Percentiles rank a stretch among this genome's conserved stretches.
phyloP scores from a whole-genome alignment of 176 grass and related monocot genomes.

The Musa acuminata region DNA sequence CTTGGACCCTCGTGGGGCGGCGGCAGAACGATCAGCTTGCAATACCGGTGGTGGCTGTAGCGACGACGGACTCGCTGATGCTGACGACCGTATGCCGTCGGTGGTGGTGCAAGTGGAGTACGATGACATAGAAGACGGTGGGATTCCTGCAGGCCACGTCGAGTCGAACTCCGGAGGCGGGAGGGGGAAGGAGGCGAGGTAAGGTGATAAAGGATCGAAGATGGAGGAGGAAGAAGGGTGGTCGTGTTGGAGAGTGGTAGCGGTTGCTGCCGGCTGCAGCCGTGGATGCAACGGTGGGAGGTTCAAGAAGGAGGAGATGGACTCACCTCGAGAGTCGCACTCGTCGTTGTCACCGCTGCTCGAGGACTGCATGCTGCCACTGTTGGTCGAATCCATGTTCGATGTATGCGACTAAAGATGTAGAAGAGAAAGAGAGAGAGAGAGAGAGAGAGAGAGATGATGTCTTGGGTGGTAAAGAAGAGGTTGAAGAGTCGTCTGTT shows the following conservation, averaged over 20 bases:
- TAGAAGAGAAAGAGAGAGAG: neutral
- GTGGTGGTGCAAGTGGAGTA: constrained; percentile 15
- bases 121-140: neutral
- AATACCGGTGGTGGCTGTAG: neutral
- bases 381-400: constrained; percentile 73
- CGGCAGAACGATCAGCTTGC: neutral
- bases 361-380: constrained; percentile 69
- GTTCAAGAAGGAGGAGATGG: constrained; percentile 33
- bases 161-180: constrained; percentile 7
- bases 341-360: constrained; percentile 58
- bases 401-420: neutral
- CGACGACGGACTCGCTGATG: neutral
- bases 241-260: neutral
- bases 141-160: constrained; percentile 17
- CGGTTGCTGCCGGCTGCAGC: neutral
- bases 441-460: neutral
- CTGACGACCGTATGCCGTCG: constrained; percentile 2
- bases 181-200: constrained; percentile 17
- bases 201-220: constrained; percentile 29
- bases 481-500: neutral
- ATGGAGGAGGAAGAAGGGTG: neutral
- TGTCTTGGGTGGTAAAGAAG: constrained; percentile 18
- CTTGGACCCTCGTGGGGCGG: constrained; percentile 37
- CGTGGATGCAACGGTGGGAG: constrained; percentile 29
- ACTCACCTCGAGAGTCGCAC: constrained; percentile 31